Evolutionary conservation across 495 filamentous ascomycete genomes (phyloP).

Genomic region (Entonaema liquescens): DNA sequence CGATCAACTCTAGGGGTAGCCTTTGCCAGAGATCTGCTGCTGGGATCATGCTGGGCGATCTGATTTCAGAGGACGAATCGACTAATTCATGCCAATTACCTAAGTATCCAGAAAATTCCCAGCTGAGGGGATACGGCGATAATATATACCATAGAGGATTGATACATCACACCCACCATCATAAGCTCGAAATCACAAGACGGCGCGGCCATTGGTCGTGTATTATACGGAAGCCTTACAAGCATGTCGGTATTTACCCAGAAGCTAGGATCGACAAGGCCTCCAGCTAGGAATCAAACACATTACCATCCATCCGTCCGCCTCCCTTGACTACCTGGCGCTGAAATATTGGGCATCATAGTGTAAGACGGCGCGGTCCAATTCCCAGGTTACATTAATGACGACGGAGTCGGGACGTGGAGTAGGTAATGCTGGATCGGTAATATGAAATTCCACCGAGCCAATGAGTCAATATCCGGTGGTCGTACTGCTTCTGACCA

Average conservation of each 20-base stretch:
- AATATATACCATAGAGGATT: conserved; percentile 23
- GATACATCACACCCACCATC: conserved; percentile 7
- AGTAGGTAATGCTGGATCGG: conserved; percentile 24
- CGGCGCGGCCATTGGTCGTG: conserved; percentile 20
- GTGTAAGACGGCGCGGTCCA: conserved; percentile 12
- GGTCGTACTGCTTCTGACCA: conserved; percentile 40
- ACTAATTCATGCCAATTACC: conserved; percentile 3
- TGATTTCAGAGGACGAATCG: conserved; percentile 11
- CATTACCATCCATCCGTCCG: conserved; percentile 24
- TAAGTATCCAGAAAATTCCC: not conserved
- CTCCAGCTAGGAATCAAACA: conserved; percentile 17
- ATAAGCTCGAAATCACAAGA: conserved; percentile 10
- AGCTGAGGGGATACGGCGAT: conserved; percentile 6
- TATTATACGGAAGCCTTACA: conserved; percentile 9
- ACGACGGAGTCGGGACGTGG: conserved; percentile 23
- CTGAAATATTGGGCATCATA: conserved; percentile 27
- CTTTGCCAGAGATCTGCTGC: conserved; percentile 30
- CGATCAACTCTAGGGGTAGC: conserved; percentile 34
- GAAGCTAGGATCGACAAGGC: conserved; percentile 23
- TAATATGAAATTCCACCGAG: conserved; percentile 34
- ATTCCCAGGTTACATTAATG: conserved; percentile 26
- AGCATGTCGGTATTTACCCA: conserved; percentile 34
- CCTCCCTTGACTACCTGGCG: conserved; percentile 28
- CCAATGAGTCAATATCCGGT: conserved; percentile 35
- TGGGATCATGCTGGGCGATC: conserved; percentile 21